Percentiles rank a stretch among this genome's conserved stretches.
These are phyloP conservation scores for Aspergillus mulundensis DNA, from an alignment of 495 filamentous ascomycete species.

Conservation along the genomic window DNA sequence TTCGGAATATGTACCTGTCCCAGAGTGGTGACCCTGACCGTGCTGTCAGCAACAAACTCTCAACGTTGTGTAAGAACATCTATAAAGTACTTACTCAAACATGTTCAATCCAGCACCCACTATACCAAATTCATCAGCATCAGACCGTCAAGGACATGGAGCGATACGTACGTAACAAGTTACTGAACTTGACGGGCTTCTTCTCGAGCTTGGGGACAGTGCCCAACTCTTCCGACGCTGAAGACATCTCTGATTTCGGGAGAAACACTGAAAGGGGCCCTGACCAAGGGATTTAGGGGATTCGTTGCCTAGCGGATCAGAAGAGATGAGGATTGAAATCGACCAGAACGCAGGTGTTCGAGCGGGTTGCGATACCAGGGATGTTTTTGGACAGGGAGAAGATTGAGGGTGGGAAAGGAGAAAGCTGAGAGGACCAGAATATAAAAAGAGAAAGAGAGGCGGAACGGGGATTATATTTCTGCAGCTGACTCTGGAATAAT, in stretches of 20 bases:
- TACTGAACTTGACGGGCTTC: conserved; percentile 99
- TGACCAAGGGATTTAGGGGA: conserved; percentile 88
- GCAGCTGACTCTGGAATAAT: neutral
- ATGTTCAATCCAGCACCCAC: conserved; percentile 95
- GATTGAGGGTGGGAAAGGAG: conserved; percentile 5
- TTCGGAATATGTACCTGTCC: conserved; percentile 60
- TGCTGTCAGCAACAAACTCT: conserved; percentile 12
- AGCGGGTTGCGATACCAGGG: neutral
- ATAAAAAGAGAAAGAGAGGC: conserved; percentile 13
- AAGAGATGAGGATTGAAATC: conserved; percentile 12
- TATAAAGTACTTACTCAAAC: conserved; percentile 77
- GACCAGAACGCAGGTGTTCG: conserved; percentile 9
- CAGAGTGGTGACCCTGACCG: conserved; percentile 73
- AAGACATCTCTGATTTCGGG: conserved; percentile 42
- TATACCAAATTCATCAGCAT: conserved; percentile 22
- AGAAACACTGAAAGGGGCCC: conserved; percentile 62
- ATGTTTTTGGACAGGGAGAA: neutral
- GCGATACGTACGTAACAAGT: conserved; percentile 67
- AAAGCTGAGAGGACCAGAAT: conserved; percentile 14
- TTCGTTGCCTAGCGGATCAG: conserved; percentile 60
- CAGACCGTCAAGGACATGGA: neutral
- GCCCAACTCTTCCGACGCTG: conserved; percentile 51
- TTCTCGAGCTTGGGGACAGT: conserved; percentile 67
- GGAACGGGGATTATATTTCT: conserved; percentile 10
- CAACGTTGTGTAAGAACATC: neutral